phyloP scores from a whole-genome alignment of 129 eudicot species.

The Dittrichia graveolens region DNA sequence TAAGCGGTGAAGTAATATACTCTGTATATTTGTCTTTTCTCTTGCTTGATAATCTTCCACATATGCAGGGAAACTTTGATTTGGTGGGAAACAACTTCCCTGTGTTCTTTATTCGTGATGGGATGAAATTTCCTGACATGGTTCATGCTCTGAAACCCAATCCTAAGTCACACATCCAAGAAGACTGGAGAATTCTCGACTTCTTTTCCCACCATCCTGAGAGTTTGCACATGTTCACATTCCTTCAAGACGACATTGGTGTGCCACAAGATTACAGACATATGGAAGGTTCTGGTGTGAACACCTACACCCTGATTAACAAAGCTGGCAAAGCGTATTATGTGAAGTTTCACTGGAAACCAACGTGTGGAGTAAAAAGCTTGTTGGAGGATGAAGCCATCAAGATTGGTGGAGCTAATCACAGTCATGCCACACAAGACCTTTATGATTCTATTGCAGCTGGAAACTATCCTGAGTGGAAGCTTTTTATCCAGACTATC shows the following conservation, averaged over 20 bases:
- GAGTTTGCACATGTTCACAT: conserved; percentile 74
- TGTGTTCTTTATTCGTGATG: conserved; percentile 71
- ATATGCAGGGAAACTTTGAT: conserved; percentile 74
- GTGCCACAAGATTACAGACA: conserved; percentile 79
- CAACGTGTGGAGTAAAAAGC: conserved; percentile 71
- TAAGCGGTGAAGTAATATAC: not conserved
- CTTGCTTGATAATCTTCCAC: not conserved
- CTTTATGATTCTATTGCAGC: conserved; percentile 76
- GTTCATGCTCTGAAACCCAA: conserved; percentile 82
- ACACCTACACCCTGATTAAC: conserved; percentile 70
- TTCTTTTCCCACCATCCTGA: conserved; percentile 26
- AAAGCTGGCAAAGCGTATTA: conserved; percentile 71
- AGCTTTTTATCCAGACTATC: conserved; percentile 65
- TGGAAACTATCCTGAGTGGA: conserved; percentile 80
- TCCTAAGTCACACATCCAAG: conserved; percentile 88
- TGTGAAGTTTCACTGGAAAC: conserved; percentile 86
- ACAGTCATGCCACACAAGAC: conserved; percentile 81
- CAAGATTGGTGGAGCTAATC: conserved; percentile 67
- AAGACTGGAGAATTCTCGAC: conserved; percentile 47
- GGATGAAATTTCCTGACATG: conserved; percentile 90
- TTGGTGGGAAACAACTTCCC: conserved; percentile 93
- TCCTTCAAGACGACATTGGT: conserved; percentile 77
- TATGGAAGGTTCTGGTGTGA: conserved; percentile 84
- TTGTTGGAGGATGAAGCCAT: conserved; percentile 65
- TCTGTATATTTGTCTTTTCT: too few species aligned